A percentile compares a stretch with the other conserved stretches of the same genome.
Evolutionary conservation across 2,329 filamentous ascomycete genomes (phyloP).

Genomic region (Septoria petroselini): DNA sequence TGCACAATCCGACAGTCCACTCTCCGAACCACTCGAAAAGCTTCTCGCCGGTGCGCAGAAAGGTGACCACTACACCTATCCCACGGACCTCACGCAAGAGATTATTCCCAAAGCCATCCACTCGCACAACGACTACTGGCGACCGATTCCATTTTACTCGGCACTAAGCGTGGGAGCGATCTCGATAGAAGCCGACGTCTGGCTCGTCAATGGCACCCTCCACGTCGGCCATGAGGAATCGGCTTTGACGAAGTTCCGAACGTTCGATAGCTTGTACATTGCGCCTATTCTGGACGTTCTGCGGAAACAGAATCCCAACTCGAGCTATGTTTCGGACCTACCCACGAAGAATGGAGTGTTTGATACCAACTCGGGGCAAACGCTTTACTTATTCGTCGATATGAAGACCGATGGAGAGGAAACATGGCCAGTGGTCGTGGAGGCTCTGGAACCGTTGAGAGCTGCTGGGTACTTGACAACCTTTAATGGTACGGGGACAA

Average conservation of each 20-base stretch:
- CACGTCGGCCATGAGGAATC: constrained; percentile 57
- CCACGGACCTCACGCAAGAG: constrained; percentile 59
- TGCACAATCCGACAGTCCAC: constrained; percentile 38
- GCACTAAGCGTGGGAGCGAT: constrained; percentile 58
- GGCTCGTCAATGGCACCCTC: constrained; percentile 55
- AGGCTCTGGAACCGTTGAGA: constrained; percentile 57
- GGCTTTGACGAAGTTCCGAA: constrained; percentile 53
- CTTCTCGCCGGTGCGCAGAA: constrained; percentile 55
- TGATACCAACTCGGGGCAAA: constrained; percentile 55
- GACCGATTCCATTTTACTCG: constrained; percentile 47
- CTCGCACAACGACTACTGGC: constrained; percentile 61
- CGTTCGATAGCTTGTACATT: constrained; percentile 58
- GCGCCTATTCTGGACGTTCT: constrained; percentile 58
- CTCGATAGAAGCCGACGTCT: constrained; percentile 59
- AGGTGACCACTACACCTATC: constrained; percentile 55
- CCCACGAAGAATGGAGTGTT: constrained; percentile 59
- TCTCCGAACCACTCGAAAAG: constrained; percentile 52
- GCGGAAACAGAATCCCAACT: constrained; percentile 54
- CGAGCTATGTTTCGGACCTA: constrained; percentile 46
- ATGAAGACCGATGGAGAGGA: constrained; percentile 57
- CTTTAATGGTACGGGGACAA: constrained; percentile 49
- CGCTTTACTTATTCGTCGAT: constrained; percentile 64
- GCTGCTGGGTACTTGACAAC: constrained; percentile 53
- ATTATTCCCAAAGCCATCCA: constrained; percentile 58
- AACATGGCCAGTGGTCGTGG: constrained; percentile 56